Evolutionary conservation across 345 rosid species (phyloP).

Genomic region (Sisymbrium altissimum): DNA sequence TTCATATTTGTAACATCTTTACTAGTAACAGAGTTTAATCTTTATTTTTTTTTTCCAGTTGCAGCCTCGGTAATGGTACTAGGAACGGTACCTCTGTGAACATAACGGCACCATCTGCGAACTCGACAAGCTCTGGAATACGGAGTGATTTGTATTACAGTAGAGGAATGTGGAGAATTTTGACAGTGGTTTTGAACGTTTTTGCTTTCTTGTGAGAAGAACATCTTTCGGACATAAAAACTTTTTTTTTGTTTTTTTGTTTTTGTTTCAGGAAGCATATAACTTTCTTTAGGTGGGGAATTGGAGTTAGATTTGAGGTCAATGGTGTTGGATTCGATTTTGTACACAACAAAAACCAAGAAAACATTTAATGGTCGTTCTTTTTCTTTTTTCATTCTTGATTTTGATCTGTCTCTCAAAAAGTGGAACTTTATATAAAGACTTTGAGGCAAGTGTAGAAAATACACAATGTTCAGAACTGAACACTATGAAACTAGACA

Average conservation of each 20-base stretch:
- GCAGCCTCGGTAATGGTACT: constrained; percentile 40
- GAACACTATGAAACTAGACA: too few species aligned
- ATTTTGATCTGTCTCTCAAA: neutral
- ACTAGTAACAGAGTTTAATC: neutral
- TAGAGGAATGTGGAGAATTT: constrained; percentile 29
- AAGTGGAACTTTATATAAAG: neutral
- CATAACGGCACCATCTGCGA: constrained; percentile 66
- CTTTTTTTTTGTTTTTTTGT: neutral
- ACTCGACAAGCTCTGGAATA: constrained; percentile 49
- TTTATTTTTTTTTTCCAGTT: neutral
- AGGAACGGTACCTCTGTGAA: constrained; percentile 58
- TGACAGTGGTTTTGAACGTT: constrained; percentile 38
- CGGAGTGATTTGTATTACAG: constrained; percentile 7
- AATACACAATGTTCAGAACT: neutral
- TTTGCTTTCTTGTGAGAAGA: constrained; percentile 43
- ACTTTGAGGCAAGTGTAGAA: neutral
- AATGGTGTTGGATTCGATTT: neutral
- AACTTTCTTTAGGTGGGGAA: constrained; percentile 17
- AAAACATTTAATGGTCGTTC: neutral
- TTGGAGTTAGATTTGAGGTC: constrained; percentile 20
- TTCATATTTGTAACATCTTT: neutral
- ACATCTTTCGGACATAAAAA: neutral
- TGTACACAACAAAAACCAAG: neutral
- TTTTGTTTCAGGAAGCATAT: neutral
- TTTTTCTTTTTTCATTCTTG: too few species aligned